A percentile compares a stretch with the other conserved stretches of the same genome.
Conservation (phyloP, 1,284 basidiomycete species). For the Cerioporus squamosus region DNA sequence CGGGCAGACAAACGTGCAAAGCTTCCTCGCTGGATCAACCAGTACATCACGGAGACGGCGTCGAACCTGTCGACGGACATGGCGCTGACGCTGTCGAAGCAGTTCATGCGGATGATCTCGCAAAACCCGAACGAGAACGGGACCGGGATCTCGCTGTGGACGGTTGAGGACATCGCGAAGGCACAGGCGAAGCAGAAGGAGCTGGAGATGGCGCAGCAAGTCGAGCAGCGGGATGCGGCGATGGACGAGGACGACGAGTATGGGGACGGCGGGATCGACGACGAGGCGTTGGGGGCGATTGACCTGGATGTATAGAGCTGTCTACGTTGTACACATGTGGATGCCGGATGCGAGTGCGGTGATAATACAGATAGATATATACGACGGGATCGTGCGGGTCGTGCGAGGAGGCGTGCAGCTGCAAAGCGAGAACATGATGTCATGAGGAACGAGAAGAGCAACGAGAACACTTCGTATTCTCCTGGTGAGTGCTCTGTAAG, state of each 20-base stretch:
- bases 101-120: constrained; percentile 97
- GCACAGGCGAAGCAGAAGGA: constrained; percentile 81
- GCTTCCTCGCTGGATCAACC: constrained; percentile 98
- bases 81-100: constrained; percentile 93
- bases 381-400: constrained; percentile 5
- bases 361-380: constrained; percentile 17
- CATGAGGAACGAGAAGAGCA: constrained; percentile 16
- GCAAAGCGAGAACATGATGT: background rate
- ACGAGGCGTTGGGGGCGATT: constrained; percentile 65
- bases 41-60: constrained; percentile 97
- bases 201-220: constrained; percentile 45
- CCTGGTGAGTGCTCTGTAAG: constrained; percentile 6
- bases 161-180: constrained; percentile 81
- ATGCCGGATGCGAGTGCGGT: constrained; percentile 2
- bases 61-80: constrained; percentile 99
- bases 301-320: constrained; percentile 47
- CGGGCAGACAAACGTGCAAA: constrained; percentile 96
- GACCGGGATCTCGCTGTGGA: constrained; percentile 96
- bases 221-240: constrained; percentile 41
- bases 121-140: constrained; percentile 96
- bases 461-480: constrained; percentile 19
- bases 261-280: constrained; percentile 75
- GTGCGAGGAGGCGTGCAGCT: background rate
- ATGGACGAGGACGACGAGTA: constrained; percentile 51
- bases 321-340: constrained; percentile 17